These are phyloP conservation scores for Wickerhamomyces xylosicus DNA, from an alignment of 805 yeast species.

Conservation along the genomic window DNA sequence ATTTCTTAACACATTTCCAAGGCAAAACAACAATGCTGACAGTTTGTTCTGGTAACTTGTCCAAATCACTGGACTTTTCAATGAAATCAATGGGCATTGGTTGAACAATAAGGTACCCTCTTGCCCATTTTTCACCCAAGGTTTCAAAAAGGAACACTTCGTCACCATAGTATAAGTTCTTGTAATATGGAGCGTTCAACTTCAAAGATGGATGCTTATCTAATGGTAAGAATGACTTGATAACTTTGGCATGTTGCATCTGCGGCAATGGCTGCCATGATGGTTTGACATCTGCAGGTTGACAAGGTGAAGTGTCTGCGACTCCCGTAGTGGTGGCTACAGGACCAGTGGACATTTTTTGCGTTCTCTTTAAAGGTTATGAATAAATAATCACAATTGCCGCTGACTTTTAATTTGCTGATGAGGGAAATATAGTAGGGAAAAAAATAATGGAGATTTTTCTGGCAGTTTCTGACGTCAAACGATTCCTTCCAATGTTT, in stretches of 20 bases:
- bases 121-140: slow-evolving; percentile 55
- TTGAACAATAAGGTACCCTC: slow-evolving; percentile 62
- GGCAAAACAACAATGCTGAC: slow-evolving; percentile 54
- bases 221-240: slow-evolving; percentile 36
- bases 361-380: too few species aligned
- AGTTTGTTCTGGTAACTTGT: slow-evolving; percentile 49
- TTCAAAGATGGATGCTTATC: slow-evolving; percentile 26
- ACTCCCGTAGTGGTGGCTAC: too few species aligned
- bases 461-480: too few species aligned
- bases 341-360: too few species aligned
- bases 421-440: too few species aligned
- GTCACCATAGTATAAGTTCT: slow-evolving; percentile 65
- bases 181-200: slow-evolving; percentile 25
- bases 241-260: slow-evolving; percentile 32
- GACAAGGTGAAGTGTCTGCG: background rate
- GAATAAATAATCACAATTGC: too few species aligned
- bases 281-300: slow-evolving; percentile 6
- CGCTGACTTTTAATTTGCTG: too few species aligned
- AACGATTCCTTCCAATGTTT: too few species aligned
- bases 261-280: slow-evolving; percentile 41
- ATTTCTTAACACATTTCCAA: slow-evolving; percentile 36
- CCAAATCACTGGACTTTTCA: slow-evolving; percentile 45
- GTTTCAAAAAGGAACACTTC: slow-evolving; percentile 66
- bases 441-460: too few species aligned
- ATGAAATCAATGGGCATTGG: slow-evolving; percentile 67